Percentiles rank a stretch among this genome's conserved stretches.
Evolutionary conservation across 2,329 filamentous ascomycete genomes (phyloP).

Genomic region (Alternaria sp.): DNA sequence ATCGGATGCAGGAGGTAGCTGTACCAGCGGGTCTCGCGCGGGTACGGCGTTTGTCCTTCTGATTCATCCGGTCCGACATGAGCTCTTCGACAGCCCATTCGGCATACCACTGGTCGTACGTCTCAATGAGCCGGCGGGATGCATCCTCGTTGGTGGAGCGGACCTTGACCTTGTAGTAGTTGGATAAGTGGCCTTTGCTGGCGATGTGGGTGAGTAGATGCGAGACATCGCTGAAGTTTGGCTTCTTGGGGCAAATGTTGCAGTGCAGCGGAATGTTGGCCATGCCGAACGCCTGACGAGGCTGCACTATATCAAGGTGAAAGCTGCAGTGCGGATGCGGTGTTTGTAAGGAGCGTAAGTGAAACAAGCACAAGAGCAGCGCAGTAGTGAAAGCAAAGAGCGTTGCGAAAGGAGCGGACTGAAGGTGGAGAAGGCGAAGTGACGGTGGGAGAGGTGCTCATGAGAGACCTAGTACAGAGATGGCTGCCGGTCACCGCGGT

Average conservation of each 20-base stretch:
- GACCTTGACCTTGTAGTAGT: slow-evolving; percentile 82
- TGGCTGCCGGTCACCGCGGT: slow-evolving; percentile 33
- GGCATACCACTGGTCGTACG: slow-evolving; percentile 81
- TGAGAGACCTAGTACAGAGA: slow-evolving; percentile 28
- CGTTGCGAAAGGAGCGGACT: slow-evolving; percentile 47
- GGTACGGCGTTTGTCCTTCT: slow-evolving; percentile 73
- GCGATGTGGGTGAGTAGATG: slow-evolving; percentile 91
- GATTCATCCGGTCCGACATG: slow-evolving; percentile 77
- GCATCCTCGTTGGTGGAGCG: slow-evolving; percentile 69
- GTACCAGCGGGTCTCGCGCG: slow-evolving; percentile 43
- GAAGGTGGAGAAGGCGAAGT: slow-evolving; percentile 41
- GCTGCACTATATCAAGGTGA: slow-evolving; percentile 2
- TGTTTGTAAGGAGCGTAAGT: slow-evolving; percentile 35
- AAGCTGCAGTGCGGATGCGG: slow-evolving; percentile 4
- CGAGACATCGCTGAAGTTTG: slow-evolving; percentile 86
- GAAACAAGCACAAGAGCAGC: slow-evolving; percentile 29
- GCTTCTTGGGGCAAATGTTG: slow-evolving; percentile 80
- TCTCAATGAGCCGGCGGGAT: slow-evolving; percentile 67
- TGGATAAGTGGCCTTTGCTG: slow-evolving; percentile 88
- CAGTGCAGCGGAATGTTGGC: slow-evolving; percentile 73
- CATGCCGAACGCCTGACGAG: slow-evolving; percentile 43
- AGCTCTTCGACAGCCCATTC: slow-evolving; percentile 72
- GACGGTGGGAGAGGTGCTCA: slow-evolving; percentile 29
- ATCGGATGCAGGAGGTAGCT: slow-evolving; percentile 11
- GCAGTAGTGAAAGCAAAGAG: slow-evolving; percentile 29